Evolutionary conservation across 345 rosid genomes (phyloP), one percentile per base, ranked within the genome.

Genomic region (Odontarrhena argentea): DNA sequence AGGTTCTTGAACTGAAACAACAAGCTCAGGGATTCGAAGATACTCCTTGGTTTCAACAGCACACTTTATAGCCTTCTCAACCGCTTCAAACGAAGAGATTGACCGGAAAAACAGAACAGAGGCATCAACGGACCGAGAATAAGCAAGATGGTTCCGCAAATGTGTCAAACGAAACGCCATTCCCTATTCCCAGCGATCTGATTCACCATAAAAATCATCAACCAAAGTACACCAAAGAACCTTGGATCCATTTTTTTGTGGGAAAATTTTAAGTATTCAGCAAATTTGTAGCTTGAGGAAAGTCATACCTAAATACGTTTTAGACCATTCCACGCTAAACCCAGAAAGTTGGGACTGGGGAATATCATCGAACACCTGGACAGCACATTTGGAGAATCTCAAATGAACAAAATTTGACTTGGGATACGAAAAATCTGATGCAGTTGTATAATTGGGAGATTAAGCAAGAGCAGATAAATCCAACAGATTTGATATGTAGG

Each of bases 41-140:
- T 87, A 89, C 71, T 71, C 74, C 55, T 85, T 84, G 56, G 86
- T 49, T 58, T 74, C 87, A 42, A 92, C 77, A 6, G 89, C 84
- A 28, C 80, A 60, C 79, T 79, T 78, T 43, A 92, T 62, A 45
- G 75, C 60, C 65, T 79, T 79, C 44, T 85, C 88, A 34, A 83
- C 82, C 1, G 82, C 58, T 49, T 66, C 70, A 24, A 78, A 64
- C 18, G 87, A 71, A 69, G 84, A 74, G 50, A 78, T 38, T 45
- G 79, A 40, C 26, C 74, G 77, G 5, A 30, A 11, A 4, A 73
- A 59, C 3, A 71, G 35, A 60, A 70, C 59, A 55, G 42, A 35
- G 36, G 3, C 2, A 22, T 69, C 60, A 34, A 60, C 22, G 28
- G 71, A 51, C 10, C 22, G 73, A 52, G 67, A 41, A 30, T 55